Base-by-base conservation (phyloP, 2,329 filamentous ascomycete species). In the Fusarium multiceps region DNA sequence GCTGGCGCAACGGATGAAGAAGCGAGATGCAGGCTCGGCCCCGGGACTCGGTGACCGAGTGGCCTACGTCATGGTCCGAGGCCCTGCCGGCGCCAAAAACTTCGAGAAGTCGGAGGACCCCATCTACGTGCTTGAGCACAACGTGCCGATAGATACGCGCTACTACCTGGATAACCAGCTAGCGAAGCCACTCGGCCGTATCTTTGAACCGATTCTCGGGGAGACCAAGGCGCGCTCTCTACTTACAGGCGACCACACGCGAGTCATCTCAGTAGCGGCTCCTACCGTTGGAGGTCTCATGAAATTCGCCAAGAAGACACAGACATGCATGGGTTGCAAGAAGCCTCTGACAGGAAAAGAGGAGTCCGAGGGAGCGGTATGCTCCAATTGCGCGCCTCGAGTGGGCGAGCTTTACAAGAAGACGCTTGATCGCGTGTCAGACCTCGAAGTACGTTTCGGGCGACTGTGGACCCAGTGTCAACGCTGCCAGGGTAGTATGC, bases 111-210 rank as follows among this genome's bases (percentile, higher is more conserved):
- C 94, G 1, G 96, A 99, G 81, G 96, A 99, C 77, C 96, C 96
- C 3, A 94, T 99, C 76, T 99, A 91, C 81, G 96, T 99, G 16
- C 88, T 99, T 4, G 97, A 99, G 80, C 92, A 99, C 86, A 99
- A 98, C 75, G 88, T 99, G 60, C 96, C 96, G 13, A 97, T 99
- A 78, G 96, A 99, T 81, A 98, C 96, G 5, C 96, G 93, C 80
- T 99, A 98, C 83, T 99, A 99, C 80, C 90, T 99, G 21, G 96
- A 99, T 79, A 99, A 99, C 79, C 97, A 99, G 81, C 90, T 99
- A 20, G 92, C 96, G 11, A 99, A 99, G 81, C 96, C 96, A 0
- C 86, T 99, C 4, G 90, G 91, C 7, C 91, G 97, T 78, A 99
- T 99, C 78, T 99, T 99, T 85, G 96, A 99, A 80, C 96, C 96